These are phyloP conservation scores for Pontederia crassipes DNA, from an alignment of 176 grass and related monocot genomes.

Conservation along the genomic window DNA sequence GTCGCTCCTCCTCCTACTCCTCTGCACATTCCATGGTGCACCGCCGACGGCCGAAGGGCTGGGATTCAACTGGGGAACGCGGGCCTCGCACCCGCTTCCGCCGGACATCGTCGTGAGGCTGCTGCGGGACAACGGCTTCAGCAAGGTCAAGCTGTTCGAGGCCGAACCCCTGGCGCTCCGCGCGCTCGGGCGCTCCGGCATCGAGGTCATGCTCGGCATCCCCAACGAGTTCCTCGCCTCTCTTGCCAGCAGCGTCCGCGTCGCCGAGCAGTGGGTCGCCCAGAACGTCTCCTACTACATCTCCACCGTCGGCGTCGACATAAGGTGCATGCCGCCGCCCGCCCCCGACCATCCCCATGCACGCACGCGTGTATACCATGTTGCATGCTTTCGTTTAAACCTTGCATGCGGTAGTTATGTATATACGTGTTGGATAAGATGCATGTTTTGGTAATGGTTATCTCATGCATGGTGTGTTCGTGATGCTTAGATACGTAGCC, in stretches of 20 bases:
- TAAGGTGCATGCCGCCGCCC: conserved; percentile 32
- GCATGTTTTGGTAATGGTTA: neutral
- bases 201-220: conserved; percentile 93
- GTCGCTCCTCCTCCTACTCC: neutral
- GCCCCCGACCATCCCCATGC: neutral
- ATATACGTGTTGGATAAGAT: neutral
- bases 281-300: conserved; percentile 72
- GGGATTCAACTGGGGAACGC: conserved; percentile 80
- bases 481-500: conserved; percentile 40
- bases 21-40: neutral
- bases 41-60: conserved; percentile 19
- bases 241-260: conserved; percentile 36
- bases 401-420: neutral
- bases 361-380: too few relatives aligned
- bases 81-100: conserved; percentile 38
- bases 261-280: conserved; percentile 79
- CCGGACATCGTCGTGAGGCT: conserved; percentile 56
- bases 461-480: neutral
- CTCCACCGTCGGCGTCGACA: conserved; percentile 64
- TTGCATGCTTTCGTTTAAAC: neutral
- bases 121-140: conserved; percentile 63
- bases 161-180: conserved; percentile 39
- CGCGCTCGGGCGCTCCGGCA: conserved; percentile 60
- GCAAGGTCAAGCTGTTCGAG: conserved; percentile 86
- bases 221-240: conserved; percentile 65